Conservation (phyloP, 1,284 basidiomycete genomes). For the Cryptococcus depauperatus region DNA sequence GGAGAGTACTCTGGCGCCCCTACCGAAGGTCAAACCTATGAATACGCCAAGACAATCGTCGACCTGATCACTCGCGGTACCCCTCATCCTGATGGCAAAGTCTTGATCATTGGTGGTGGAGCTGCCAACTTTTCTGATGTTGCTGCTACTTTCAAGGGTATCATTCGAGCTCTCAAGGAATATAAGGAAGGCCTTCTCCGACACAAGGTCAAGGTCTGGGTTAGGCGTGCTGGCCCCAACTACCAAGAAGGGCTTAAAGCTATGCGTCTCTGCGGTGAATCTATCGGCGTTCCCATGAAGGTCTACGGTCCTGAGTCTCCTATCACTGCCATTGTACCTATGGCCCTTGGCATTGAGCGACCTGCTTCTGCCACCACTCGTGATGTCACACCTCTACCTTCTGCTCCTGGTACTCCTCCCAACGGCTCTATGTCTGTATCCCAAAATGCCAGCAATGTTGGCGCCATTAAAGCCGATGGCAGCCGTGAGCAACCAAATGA, state of each 20-base stretch:
- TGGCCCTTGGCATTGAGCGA: conserved; percentile 73
- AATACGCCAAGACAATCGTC: conserved; percentile 98
- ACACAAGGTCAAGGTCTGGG: conserved; percentile 86
- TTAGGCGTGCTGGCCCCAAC: conserved; percentile 97
- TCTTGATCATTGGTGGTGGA: conserved; percentile 98
- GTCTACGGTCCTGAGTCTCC: conserved; percentile 97
- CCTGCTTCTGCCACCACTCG: conserved; percentile 48
- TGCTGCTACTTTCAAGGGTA: conserved; percentile 98
- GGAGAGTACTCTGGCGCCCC: conserved; percentile 99
- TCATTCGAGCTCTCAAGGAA: conserved; percentile 93
- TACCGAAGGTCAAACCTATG: conserved; percentile 96
- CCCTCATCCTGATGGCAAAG: conserved; percentile 79
- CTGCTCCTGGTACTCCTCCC: conserved; percentile 19
- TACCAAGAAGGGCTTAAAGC: conserved; percentile 99
- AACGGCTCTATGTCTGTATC: conserved; percentile 25
- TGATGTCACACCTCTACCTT: conserved; percentile 35
- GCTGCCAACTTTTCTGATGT: conserved; percentile 99
- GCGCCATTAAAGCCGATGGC: conserved; percentile 69
- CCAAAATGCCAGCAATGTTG: conserved; percentile 48
- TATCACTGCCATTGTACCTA: conserved; percentile 96
- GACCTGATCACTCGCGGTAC: conserved; percentile 90
- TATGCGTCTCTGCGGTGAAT: conserved; percentile 96
- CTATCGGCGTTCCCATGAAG: conserved; percentile 91
- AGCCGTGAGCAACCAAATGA: conserved; percentile 76
- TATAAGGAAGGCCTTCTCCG: conserved; percentile 76